A percentile compares a stretch with the other conserved stretches of the same genome.
Conservation (phyloP, 257 asterid species). For the Rubia yunnanensis region DNA sequence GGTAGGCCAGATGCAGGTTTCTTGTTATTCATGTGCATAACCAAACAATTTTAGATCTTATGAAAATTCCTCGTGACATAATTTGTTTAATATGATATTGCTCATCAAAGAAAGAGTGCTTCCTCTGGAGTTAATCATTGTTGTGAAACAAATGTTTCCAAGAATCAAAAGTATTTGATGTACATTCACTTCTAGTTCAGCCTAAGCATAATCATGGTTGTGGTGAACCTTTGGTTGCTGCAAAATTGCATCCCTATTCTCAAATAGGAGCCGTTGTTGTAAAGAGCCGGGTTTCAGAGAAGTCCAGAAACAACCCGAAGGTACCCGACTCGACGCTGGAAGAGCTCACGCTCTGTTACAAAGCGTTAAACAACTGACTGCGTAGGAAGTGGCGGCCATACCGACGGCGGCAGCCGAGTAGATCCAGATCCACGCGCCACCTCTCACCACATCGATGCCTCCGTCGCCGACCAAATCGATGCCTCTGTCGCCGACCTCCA, state of each 20-base stretch:
- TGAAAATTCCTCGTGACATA: constrained; percentile 64
- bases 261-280: constrained; percentile 70
- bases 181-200: constrained; percentile 16
- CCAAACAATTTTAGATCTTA: constrained; percentile 35
- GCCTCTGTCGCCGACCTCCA: too few relatives aligned
- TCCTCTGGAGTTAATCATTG: constrained; percentile 36
- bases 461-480: too few relatives aligned
- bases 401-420: too few relatives aligned
- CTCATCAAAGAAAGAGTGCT: constrained; percentile 39
- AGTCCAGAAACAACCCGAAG: too few relatives aligned
- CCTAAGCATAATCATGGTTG: background rate
- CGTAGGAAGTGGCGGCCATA: too few relatives aligned
- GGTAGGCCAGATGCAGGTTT: constrained; percentile 69
- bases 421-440: too few relatives aligned
- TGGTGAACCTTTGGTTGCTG: constrained; percentile 24
- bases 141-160: constrained; percentile 30
- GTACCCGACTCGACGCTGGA: too few relatives aligned
- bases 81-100: constrained; percentile 51
- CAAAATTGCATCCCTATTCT: constrained; percentile 46
- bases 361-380: too few relatives aligned
- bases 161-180: constrained; percentile 25
- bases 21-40: constrained; percentile 53
- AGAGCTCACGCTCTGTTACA: too few relatives aligned
- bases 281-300: too few relatives aligned
- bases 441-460: too few relatives aligned